phyloP scores from a whole-genome alignment of 306 rosid genomes.

The Calophaca sinica region DNA sequence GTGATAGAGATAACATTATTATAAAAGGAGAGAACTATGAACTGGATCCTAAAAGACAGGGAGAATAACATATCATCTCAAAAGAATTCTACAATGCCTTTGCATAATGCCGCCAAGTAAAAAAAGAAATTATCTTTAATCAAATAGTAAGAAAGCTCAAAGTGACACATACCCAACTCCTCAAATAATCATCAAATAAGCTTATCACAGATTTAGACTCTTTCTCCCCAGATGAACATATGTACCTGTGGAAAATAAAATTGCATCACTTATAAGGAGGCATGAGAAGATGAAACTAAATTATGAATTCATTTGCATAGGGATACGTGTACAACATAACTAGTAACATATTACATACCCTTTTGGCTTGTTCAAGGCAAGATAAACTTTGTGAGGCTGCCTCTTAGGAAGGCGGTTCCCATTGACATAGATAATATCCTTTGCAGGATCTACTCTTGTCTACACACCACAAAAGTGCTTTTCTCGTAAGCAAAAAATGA shows the following conservation, averaged over 20 bases:
- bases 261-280: conserved; percentile 23
- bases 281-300: conserved; percentile 19
- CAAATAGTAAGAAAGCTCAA: conserved; percentile 10
- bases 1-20: conserved; percentile 1
- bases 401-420: conserved; percentile 95
- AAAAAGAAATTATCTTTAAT: background rate
- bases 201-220: conserved; percentile 73
- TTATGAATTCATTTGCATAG: conserved; percentile 34
- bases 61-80: conserved; percentile 5
- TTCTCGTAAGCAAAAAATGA: background rate
- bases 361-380: conserved; percentile 96
- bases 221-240: conserved; percentile 85
- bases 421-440: conserved; percentile 84
- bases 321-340: conserved; percentile 5
- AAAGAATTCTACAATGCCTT: conserved; percentile 1
- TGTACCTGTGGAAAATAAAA: conserved; percentile 63
- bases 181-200: conserved; percentile 77
- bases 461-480: conserved; percentile 46
- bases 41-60: background rate
- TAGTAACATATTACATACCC: conserved; percentile 62
- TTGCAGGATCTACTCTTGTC: conserved; percentile 89
- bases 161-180: conserved; percentile 73
- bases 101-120: conserved; percentile 24
- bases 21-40: conserved; percentile 4
- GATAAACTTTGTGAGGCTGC: conserved; percentile 85